A percentile compares a stretch with the other conserved stretches of the same genome.
Conservation (phyloP, 2,329 filamentous ascomycete species). For the Cladophialophora carrionii region DNA sequence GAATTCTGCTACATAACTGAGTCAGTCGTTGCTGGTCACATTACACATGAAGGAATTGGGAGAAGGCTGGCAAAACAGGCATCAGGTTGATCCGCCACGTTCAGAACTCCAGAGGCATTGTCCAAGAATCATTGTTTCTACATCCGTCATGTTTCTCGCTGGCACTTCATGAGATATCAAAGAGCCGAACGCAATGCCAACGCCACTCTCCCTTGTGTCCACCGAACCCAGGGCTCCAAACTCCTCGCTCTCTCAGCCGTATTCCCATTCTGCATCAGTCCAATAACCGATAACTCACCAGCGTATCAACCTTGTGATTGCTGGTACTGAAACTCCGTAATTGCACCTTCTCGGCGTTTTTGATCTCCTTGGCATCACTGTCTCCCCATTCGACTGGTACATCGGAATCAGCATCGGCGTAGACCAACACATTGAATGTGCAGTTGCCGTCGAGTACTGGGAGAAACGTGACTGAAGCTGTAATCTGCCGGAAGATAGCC, state of each 20-base stretch:
- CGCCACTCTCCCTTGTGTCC: background rate
- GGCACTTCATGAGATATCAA: background rate
- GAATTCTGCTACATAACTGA: background rate
- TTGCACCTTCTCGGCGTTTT: slow-evolving; percentile 92
- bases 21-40: background rate
- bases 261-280: slow-evolving; percentile 41
- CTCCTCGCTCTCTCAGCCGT: slow-evolving; percentile 17
- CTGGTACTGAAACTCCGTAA: slow-evolving; percentile 94
- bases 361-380: slow-evolving; percentile 95
- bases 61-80: background rate
- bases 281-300: slow-evolving; percentile 81
- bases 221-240: slow-evolving; percentile 4
- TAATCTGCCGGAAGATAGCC: slow-evolving; percentile 96
- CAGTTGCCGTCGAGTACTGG: slow-evolving; percentile 92
- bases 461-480: slow-evolving; percentile 93
- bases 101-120: background rate
- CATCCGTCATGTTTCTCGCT: background rate
- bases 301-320: slow-evolving; percentile 88
- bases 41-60: background rate
- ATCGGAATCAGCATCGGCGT: slow-evolving; percentile 93
- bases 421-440: slow-evolving; percentile 98
- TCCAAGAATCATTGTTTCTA: background rate
- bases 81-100: background rate
- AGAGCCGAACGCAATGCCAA: background rate
- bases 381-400: slow-evolving; percentile 99